These are phyloP conservation scores for Gnaphalium uliginosum DNA, from an alignment of 129 eudicot species.

Conservation along the genomic window DNA sequence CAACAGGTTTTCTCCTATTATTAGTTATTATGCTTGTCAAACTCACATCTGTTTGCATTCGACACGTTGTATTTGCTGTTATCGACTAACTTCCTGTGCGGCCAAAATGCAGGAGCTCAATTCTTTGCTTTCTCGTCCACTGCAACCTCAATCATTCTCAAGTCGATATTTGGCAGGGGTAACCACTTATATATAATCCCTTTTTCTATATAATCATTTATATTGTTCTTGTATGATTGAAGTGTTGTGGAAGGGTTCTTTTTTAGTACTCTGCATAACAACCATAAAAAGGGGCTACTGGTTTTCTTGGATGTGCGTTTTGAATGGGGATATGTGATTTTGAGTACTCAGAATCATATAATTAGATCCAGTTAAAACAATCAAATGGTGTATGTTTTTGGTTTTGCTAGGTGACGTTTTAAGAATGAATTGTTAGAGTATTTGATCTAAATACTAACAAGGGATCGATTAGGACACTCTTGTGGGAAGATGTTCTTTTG, in stretches of 20 bases:
- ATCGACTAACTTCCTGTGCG: conserved; percentile 15
- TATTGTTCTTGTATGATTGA: background rate
- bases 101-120: conserved; percentile 69
- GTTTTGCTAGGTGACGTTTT: background rate
- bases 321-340: background rate
- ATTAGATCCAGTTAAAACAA: background rate
- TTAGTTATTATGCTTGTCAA: conserved; percentile 9
- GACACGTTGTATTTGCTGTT: conserved; percentile 8
- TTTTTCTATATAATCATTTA: background rate
- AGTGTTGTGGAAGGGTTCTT: background rate
- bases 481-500: too few relatives aligned
- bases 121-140: conserved; percentile 66
- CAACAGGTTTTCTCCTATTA: conserved; percentile 59
- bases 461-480: too few relatives aligned
- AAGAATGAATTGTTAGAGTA: too few relatives aligned
- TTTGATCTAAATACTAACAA: too few relatives aligned
- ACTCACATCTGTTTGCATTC: conserved; percentile 2
- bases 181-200: conserved; percentile 15
- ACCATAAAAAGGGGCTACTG: background rate
- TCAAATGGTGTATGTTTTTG: background rate
- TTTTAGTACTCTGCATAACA: background rate
- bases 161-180: conserved; percentile 96
- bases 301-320: background rate
- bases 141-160: conserved; percentile 90
- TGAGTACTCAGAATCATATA: background rate